Base-by-base conservation (phyloP, 148 eudicot species). In the Beta vulgaris region DNA sequence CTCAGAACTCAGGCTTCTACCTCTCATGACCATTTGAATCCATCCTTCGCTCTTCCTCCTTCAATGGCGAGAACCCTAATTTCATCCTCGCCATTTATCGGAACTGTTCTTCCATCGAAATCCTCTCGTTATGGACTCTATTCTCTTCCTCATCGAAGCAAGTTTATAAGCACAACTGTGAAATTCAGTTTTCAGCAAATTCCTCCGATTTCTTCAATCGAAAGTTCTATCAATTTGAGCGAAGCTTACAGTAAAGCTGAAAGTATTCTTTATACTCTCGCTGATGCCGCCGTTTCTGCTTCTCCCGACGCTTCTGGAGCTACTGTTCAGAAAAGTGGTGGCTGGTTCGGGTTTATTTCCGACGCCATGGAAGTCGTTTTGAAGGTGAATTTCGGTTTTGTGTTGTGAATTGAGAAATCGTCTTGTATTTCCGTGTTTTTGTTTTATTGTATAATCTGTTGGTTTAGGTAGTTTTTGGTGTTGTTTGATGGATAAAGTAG, bases 281-380 rank as follows among this genome's bases (percentile, higher is more conserved):
- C 99, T 9, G 99, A 92, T 73, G 97, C 97, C 16, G 93, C 92
- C 25, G 98, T 91, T n/a, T 78, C 91, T 13, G 93, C 77, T n/a
- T 79, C 87, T 37, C 74, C 87, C 26, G 87, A 79, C 40, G 83
- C 77, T 19, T 77, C 83, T 53, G 67, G 75, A 11, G 81, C 77
- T 15, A 53, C 85, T 10, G 88, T 74, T 4, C 90, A 88, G 87
- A 96, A 92, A 74, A 88, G 74, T 64, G 97, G 97, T 19, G 97
- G 99, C 4, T 96, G 99, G 99, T 96, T 96, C 23, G 94, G 94
- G 14, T 91, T 92, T 53, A 91, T 96, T 29, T 88, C 97, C 0
- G 97, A 96, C 35, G 91, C 91, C 73, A 89, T 96, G 99, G 99
- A 96, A 84, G 93, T 88, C 36, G 98, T 92, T n/a, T 69, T 91